Percentiles rank a stretch among this genome's conserved stretches.
These are phyloP conservation scores for Logfia minima DNA, from an alignment of 129 eudicot species.

Conservation along the genomic window DNA sequence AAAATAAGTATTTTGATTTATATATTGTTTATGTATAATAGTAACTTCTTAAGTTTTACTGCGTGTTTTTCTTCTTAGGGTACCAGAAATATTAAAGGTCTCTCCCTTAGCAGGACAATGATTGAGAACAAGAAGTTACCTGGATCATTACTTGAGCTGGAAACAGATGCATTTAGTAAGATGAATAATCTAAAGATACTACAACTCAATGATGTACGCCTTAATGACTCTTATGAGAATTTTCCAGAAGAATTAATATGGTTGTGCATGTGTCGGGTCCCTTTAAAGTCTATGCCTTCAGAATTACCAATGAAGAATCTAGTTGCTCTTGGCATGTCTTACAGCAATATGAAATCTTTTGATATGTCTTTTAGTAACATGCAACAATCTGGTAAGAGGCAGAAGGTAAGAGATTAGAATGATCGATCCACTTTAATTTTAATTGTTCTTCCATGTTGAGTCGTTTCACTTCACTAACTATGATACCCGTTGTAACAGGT, in stretches of 20 bases:
- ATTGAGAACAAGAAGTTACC: not conserved
- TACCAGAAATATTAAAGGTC: not conserved
- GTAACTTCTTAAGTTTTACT: not conserved
- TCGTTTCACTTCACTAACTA: no score
- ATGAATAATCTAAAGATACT: not conserved
- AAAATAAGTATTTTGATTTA: not conserved
- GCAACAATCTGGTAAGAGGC: not conserved
- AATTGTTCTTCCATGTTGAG: not conserved
- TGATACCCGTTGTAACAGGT: not conserved
- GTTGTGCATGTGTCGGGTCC: not conserved
- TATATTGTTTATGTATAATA: not conserved
- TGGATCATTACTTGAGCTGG: not conserved
- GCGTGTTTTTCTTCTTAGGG: not conserved
- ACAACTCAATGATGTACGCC: not conserved
- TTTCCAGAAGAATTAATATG: not conserved
- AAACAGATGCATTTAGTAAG: not conserved
- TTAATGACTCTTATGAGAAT: not conserved
- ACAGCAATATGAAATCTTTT: no score
- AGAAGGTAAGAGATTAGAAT: not conserved
- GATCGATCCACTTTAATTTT: not conserved
- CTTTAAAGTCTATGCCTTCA: not conserved
- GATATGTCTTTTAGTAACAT: not conserved
- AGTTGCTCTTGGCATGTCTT: not conserved
- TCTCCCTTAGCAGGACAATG: not conserved
- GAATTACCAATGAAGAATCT: not conserved